phyloP scores from a whole-genome alignment of 306 rosid genomes.

The Datisca glomerata region DNA sequence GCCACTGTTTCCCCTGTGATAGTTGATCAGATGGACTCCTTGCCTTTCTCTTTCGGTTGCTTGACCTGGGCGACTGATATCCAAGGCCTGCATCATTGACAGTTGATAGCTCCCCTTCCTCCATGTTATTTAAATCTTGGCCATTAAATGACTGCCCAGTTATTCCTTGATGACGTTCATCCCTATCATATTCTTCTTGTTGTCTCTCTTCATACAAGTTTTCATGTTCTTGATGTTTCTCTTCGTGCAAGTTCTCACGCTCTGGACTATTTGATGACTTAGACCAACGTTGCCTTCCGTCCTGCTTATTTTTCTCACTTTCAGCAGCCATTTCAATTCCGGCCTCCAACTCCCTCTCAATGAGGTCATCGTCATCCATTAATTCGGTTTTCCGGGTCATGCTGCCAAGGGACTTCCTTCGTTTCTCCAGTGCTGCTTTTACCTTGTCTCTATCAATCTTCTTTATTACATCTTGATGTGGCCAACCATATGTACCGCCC shows the following conservation, averaged over 20 bases:
- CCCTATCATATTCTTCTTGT: conserved; percentile 42
- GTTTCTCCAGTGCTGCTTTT: conserved; percentile 86
- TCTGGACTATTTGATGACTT: conserved; percentile 50
- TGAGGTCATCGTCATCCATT: conserved; percentile 92
- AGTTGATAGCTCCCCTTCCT: conserved; percentile 74
- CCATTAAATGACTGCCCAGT: conserved; percentile 27
- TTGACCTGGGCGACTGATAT: conserved; percentile 48
- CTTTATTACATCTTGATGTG: conserved; percentile 74
- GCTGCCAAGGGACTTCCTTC: conserved; percentile 66
- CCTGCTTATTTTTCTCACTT: conserved; percentile 65
- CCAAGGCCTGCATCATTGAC: conserved; percentile 31
- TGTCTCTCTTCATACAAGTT: too few species aligned
- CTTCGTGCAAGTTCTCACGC: conserved; percentile 39
- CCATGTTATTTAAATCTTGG: conserved; percentile 46
- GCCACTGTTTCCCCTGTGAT: conserved; percentile 47
- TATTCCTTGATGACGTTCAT: conserved; percentile 28
- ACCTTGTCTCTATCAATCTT: conserved; percentile 80
- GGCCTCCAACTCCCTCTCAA: conserved; percentile 93
- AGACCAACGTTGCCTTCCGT: conserved; percentile 68
- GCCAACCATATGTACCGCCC: conserved; percentile 36
- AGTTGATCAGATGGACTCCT: conserved; percentile 47
- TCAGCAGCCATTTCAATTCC: conserved; percentile 77
- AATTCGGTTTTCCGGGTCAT: conserved; percentile 54
- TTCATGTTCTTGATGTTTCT: conserved; percentile 42
- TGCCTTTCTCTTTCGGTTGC: conserved; percentile 64